Conservation (phyloP, 306 rosid species). For the Carpinus fangiana region DNA sequence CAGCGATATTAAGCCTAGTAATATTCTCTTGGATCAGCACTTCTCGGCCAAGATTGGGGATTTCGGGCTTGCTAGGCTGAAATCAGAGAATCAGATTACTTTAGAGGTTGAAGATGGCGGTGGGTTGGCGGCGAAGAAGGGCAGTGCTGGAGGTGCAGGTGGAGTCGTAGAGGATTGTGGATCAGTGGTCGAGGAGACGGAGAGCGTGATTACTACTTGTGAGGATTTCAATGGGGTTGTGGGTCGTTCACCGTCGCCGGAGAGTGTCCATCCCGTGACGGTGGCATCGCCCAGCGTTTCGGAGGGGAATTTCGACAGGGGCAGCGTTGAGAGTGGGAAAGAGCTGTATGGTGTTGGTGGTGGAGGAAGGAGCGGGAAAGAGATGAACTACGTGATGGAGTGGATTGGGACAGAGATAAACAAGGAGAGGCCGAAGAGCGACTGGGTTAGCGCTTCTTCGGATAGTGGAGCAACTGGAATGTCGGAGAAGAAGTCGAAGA, state of each 20-base stretch:
- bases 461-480: conserved; percentile 31
- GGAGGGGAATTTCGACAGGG: conserved; percentile 38
- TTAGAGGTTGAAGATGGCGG: conserved; percentile 23
- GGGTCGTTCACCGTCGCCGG: conserved; percentile 71
- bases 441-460: conserved; percentile 36
- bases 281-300: conserved; percentile 16
- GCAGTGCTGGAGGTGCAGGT: conserved; percentile 37
- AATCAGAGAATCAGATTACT: conserved; percentile 31
- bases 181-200: conserved; percentile 64
- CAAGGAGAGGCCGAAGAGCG: conserved; percentile 49
- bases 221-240: conserved; percentile 51
- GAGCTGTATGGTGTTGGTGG: conserved; percentile 17
- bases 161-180: conserved; percentile 59
- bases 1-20: conserved; percentile 92
- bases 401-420: conserved; percentile 89
- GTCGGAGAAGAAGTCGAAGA: conserved; percentile 35
- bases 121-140: conserved; percentile 37
- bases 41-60: conserved; percentile 72
- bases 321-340: conserved; percentile 47
- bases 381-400: conserved; percentile 79
- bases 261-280: conserved; percentile 35
- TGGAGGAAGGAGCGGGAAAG: conserved; percentile 38
- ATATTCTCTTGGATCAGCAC: conserved; percentile 54
- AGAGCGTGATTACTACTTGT: conserved; percentile 59
- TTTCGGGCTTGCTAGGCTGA: conserved; percentile 81